Base-by-base conservation (phyloP, 345 rosid species). In the Lumnitzera littorea region DNA sequence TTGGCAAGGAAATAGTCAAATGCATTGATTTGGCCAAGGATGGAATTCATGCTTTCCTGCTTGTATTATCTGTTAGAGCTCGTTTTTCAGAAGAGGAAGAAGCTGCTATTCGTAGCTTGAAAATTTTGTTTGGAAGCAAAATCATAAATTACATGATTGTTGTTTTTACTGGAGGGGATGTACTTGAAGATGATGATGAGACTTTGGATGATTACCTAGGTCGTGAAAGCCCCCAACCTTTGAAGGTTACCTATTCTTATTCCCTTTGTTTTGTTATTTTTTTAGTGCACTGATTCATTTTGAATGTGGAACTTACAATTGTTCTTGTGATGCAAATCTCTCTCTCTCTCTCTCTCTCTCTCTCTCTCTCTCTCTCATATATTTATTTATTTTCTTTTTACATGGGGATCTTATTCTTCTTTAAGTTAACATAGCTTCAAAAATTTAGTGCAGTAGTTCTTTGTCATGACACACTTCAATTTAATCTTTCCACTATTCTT, bases 161-260 rank as follows among this genome's bases (percentile, higher is more conserved):
- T 15, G 86, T 92, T 17, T 92, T 89, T 60, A 92, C 96, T 2
- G 96, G 96, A 47, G 96, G 98, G 6, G 98, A 92, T 72, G 90
- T 82, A 12, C 83, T 92, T 60, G 96, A 89, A 67, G 96, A 87
- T 15, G 77, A 74, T 51, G 96, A 89, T 1, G 88, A 84, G 63
- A 89, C 91, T 0, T 67, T 92, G 59, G 91, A 92, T 53, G 96
- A 84, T 53, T 87, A 85, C 67, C 56, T 87, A 66, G 85, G 75
- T 24, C 78, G 84, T 3, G 86, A 70, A 2, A 82, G 91, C 61
- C 96, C 98, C 46, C 71, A 67, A 52, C 87, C 96, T 67, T 56
- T 92, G 41, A 82, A 89, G 88, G 98, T 89, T 20, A 61, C 46
- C 61, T 43, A 16, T 20, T 53, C 48, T 13, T 29, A 9, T n/a